Evolutionary conservation across 2,329 filamentous ascomycete genomes (phyloP).

Genomic region (Tothia fuscella): DNA sequence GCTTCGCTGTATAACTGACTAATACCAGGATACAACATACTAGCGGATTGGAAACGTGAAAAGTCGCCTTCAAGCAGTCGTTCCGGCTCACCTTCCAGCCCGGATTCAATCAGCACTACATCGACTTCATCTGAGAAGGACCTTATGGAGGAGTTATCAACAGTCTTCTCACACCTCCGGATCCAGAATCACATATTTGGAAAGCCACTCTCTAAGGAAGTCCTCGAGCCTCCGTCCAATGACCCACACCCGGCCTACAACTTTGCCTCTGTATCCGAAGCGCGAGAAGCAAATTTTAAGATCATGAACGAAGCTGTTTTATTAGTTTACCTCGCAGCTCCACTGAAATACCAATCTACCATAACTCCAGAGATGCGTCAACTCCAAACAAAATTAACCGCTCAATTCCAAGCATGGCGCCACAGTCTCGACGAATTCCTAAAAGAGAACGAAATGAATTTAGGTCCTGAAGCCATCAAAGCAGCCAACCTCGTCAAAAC

Average conservation of each 20-base stretch:
- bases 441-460: background rate
- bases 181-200: constrained; percentile 6
- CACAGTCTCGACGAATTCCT: constrained; percentile 1
- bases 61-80: background rate
- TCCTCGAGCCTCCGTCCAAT: background rate
- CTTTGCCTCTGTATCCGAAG: constrained; percentile 1
- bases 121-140: constrained; percentile 4
- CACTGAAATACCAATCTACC: background rate
- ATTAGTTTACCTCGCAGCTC: constrained; percentile 1
- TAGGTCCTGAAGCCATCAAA: background rate
- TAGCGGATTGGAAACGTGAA: too few species aligned
- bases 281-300: background rate
- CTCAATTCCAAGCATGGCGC: background rate
- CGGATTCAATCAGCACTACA: background rate
- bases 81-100: background rate
- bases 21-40: too few species aligned
- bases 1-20: too few species aligned
- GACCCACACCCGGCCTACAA: background rate
- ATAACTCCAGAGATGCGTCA: background rate
- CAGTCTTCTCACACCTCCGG: constrained; percentile 4
- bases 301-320: constrained; percentile 5
- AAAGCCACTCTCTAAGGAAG: background rate
- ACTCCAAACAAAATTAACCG: background rate
- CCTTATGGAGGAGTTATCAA: constrained; percentile 2
- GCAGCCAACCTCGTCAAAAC: background rate